phyloP scores from a whole-genome alignment of 106 monocot species.

The Allium fistulosum region DNA sequence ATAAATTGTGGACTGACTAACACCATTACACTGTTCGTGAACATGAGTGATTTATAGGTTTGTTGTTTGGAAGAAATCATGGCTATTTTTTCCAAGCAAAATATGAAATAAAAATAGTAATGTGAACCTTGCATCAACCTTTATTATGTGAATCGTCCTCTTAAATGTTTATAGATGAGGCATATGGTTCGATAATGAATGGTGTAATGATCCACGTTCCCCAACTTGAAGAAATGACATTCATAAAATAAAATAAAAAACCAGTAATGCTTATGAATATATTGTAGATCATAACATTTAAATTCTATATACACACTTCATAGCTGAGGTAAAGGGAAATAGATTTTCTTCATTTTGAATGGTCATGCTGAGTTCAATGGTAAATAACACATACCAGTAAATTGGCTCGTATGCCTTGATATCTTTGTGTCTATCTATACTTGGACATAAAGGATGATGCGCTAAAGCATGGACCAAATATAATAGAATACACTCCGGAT shows the following conservation, averaged over 20 bases:
- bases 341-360: background rate
- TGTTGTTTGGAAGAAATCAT: background rate
- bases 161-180: too few species aligned
- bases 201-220: too few species aligned
- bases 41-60: background rate
- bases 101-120: too few species aligned
- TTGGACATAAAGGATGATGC: slow-evolving; percentile 76
- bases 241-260: too few species aligned
- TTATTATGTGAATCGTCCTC: too few species aligned
- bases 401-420: slow-evolving; percentile 58
- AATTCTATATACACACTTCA: background rate
- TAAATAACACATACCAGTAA: slow-evolving; percentile 54
- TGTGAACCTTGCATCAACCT: too few species aligned
- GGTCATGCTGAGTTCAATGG: slow-evolving; percentile 9
- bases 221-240: too few species aligned
- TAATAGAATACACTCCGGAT: slow-evolving; percentile 86
- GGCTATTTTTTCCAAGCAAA: background rate
- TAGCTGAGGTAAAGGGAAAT: background rate
- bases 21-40: background rate
- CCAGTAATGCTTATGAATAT: too few species aligned
- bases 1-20: background rate
- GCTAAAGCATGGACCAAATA: slow-evolving; percentile 87
- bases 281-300: too few species aligned
- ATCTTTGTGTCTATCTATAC: slow-evolving; percentile 36
- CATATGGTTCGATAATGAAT: too few species aligned